Evolutionary conservation across 345 rosid genomes (phyloP), one percentile per base, ranked within the genome.

Genomic region (Capsella bursapastoris): DNA sequence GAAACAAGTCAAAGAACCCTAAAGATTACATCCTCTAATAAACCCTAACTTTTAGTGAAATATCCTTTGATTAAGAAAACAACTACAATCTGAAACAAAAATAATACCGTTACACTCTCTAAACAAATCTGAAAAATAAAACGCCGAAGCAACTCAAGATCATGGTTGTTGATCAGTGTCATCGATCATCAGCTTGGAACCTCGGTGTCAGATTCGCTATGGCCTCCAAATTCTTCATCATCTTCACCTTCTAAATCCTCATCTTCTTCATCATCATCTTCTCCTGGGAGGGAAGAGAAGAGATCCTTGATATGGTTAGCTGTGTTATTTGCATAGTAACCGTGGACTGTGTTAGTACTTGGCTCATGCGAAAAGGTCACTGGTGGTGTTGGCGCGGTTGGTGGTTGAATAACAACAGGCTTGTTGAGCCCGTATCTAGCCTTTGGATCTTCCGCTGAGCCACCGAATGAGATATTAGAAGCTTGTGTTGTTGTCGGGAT

Each of bases 211-310:
- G 88, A 84, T 59, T 70, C 82, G 77, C 86, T 84, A 41, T 69
- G 82, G 68, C 75, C 93, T 49, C 64, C 82, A 0, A 87, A 88
- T n/a, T 83, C 93, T 51, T 81, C 89, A 40, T 77, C 72, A 18
- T 77, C 80, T 48, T 77, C 80, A 38, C 71, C 80, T 56, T 70
- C 80, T 68, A 68, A 47, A 63, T 70, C 66, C 13, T 55, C 74
- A 1, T 76, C 80, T 34, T 37, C 75, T 2, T 67, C 73, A 8
- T 74, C 78, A 0, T 62, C 71, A 9, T 76, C 60, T 5, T 71
- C 80, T 64, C 56, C 80, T 0, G 80, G 77, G 14, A 71, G 68
- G n/a, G 80, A 50, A 40, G 77, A 71, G 72, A 77, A 77, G 27
- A 77, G 76, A 58, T 71, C 76, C 27, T 61, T 77, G 68, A 71